Evolutionary conservation across 202 grass and related monocot genomes (phyloP), one percentile per base, ranked within the genome.

Genomic region (Cymbopogon flexuosus): DNA sequence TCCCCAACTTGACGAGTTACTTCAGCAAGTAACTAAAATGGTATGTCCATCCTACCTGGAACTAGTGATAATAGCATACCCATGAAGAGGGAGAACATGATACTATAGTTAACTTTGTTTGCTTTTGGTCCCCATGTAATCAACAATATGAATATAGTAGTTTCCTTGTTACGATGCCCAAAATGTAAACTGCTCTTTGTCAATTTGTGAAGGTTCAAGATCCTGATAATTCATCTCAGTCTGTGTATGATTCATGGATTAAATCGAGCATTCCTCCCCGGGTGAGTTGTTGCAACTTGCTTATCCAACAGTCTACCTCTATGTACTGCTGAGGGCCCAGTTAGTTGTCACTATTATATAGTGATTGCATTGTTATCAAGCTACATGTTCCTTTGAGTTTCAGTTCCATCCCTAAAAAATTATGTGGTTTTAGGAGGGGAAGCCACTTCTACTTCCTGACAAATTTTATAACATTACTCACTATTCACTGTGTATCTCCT

Each of bases 141-240:
- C 68, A 74, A 74, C 21, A 75, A 8, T 86, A 2, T 15, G 4
- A 15, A 14, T 52, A 42, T 51, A 70, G 1, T 16, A 59, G 37
- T 80, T 47, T 42, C 5, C 9, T 59, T 24, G 40, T 24, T 63
- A 49, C 3, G 3, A 75, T 82, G 22, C 5, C 29, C 5, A 31
- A 76, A 24, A 52, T 8, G 0, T 85, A n/a, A 79, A 37, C 10
- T 9, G 42, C 35, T 65, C 30, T 79, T 47, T 83, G 1, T 76
- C 10, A 72, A 78, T 51, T 71, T 18, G 30, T 87, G 78, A 84
- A 97, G 92, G 91, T 97, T 83, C 79, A 89, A 97, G 91, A 97
- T 63, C 94, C 94, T 68, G 88, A 97, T 37, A 97, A 94, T 80
- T 85, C 88, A 52, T 92, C 92, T 89, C 90, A 86, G 76, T 86